Percentiles rank a stretch among this genome's conserved stretches.
phyloP scores from a whole-genome alignment of 2,329 filamentous ascomycete genomes.

The Nemania serpens region DNA sequence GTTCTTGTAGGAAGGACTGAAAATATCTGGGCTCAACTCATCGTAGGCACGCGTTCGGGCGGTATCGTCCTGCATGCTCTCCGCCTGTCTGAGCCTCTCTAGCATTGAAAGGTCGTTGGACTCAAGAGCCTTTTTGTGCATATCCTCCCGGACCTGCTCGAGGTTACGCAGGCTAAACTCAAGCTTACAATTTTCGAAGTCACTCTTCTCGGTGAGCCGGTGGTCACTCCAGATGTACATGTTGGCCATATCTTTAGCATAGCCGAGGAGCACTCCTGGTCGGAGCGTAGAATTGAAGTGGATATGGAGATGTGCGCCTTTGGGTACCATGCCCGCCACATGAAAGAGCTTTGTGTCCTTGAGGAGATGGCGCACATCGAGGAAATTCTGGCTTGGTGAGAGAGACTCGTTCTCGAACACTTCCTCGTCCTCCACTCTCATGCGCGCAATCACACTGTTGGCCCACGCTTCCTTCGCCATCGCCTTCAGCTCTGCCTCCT shows the following conservation, averaged over 20 bases:
- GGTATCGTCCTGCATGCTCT: neutral
- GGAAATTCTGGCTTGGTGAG: constrained; percentile 59
- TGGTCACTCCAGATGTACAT: constrained; percentile 72
- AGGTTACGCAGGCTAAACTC: constrained; percentile 56
- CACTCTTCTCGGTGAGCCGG: constrained; percentile 50
- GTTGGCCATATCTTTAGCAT: constrained; percentile 59
- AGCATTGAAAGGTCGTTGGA: neutral
- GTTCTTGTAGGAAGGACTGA: constrained; percentile 30
- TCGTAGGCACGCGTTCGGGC: constrained; percentile 24
- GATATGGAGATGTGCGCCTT: constrained; percentile 74
- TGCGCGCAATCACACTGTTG: constrained; percentile 6
- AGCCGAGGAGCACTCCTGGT: constrained; percentile 62
- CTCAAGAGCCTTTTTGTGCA: constrained; percentile 37
- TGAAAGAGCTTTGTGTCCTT: constrained; percentile 60
- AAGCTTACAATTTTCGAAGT: constrained; percentile 61
- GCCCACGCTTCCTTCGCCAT: constrained; percentile 9
- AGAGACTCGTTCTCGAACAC: constrained; percentile 21
- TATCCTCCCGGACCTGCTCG: constrained; percentile 51
- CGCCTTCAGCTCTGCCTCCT: neutral
- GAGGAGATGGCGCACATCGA: constrained; percentile 60
- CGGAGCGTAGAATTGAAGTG: constrained; percentile 78
- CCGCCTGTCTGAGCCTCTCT: constrained; percentile 3
- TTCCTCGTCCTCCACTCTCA: constrained; percentile 28
- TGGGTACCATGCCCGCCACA: constrained; percentile 65
- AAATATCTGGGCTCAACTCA: constrained; percentile 31